Conservation (phyloP, 1,284 basidiomycete species). For the Prillingera fragicola region DNA sequence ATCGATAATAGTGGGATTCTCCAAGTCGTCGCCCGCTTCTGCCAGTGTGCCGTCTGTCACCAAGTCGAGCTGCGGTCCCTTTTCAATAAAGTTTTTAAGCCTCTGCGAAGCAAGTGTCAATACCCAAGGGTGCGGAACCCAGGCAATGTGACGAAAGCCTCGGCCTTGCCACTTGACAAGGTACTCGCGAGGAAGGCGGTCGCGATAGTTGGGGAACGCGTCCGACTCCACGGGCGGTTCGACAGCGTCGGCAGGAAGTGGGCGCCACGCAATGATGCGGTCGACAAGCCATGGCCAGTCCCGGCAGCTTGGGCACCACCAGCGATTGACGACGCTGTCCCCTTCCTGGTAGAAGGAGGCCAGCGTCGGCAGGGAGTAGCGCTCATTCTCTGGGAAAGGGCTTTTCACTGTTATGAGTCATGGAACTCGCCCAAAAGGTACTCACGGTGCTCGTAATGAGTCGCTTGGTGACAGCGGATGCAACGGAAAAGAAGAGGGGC, state of each 20-base stretch:
- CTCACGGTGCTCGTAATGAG: conserved; percentile 66
- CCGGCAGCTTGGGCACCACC: conserved; percentile 74
- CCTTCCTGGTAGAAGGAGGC: conserved; percentile 57
- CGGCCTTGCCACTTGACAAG: conserved; percentile 77
- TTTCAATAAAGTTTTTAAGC: conserved; percentile 67
- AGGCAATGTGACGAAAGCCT: conserved; percentile 66
- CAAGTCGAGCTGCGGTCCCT: conserved; percentile 65
- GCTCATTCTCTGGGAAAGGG: conserved; percentile 16
- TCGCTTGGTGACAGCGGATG: conserved; percentile 67
- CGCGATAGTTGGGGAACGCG: conserved; percentile 56
- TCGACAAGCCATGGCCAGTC: conserved; percentile 69
- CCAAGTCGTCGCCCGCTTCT: conserved; percentile 46
- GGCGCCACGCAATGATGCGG: conserved; percentile 82
- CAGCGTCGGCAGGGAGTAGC: conserved; percentile 15
- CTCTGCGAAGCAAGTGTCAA: conserved; percentile 58
- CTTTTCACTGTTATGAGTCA: conserved; percentile 20
- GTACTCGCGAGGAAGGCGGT: conserved; percentile 71
- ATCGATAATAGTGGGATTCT: conserved; percentile 35
- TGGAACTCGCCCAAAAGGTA: no score
- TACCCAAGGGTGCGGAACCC: conserved; percentile 90
- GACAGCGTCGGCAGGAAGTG: conserved; percentile 59
- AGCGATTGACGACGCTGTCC: no score
- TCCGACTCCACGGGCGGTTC: conserved; percentile 52
- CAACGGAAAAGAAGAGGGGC: conserved; percentile 65
- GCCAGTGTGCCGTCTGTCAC: conserved; percentile 49